phyloP scores from a whole-genome alignment of 495 filamentous ascomycete species.

The Mytilinidion resinicola region DNA sequence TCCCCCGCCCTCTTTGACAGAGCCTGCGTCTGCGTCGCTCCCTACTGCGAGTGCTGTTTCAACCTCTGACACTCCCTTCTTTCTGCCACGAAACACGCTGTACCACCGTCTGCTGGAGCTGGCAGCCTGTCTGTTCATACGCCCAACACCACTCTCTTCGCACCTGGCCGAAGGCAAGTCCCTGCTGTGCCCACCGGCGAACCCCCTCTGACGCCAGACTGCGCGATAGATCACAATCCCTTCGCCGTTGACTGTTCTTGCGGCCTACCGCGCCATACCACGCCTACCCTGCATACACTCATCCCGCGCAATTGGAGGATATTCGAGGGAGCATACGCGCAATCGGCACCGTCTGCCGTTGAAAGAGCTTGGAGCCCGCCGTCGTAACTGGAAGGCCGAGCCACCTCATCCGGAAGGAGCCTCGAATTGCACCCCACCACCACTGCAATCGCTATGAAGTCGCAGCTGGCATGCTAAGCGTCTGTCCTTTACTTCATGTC shows the following conservation, averaged over 20 bases:
- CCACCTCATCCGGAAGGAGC: not conserved
- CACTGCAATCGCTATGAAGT: conserved; percentile 14
- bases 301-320: too few relatives aligned
- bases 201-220: not conserved
- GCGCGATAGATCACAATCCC: not conserved
- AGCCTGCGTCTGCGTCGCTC: conserved; percentile 14
- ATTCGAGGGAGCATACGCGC: too few relatives aligned
- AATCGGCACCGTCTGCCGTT: too few relatives aligned
- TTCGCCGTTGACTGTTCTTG: not conserved
- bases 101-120: not conserved
- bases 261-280: not conserved
- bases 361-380: conserved; percentile 1
- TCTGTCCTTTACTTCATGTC: conserved; percentile 1
- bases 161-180: conserved; percentile 3
- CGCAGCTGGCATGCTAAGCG: conserved; percentile 19
- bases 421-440: not conserved
- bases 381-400: not conserved
- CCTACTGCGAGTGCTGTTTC: conserved; percentile 10
- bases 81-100: not conserved
- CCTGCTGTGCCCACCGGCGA: not conserved
- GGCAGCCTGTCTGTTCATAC: too few relatives aligned
- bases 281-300: too few relatives aligned
- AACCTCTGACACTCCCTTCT: conserved; percentile 1
- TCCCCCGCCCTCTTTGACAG: conserved; percentile 23
- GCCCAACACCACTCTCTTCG: not conserved